phyloP scores from a whole-genome alignment of 176 grass and related monocot genomes.

The Alopecurus myosuroides region DNA sequence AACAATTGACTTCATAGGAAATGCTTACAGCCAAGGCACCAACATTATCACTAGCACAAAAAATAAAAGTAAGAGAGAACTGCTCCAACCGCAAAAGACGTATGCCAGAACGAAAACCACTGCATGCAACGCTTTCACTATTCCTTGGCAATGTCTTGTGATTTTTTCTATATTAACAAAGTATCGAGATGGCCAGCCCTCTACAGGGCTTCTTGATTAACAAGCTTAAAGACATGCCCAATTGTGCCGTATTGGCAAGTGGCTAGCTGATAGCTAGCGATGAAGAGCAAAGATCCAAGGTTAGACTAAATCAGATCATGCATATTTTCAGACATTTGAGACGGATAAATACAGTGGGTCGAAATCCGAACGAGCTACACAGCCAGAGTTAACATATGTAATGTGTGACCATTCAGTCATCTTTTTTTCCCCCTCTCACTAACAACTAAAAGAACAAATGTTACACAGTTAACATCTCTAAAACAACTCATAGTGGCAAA shows the following conservation, averaged over 20 bases:
- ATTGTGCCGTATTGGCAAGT: not conserved
- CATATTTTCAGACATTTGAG: not conserved
- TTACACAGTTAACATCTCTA: not conserved
- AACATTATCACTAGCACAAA: not conserved
- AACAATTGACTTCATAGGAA: not conserved
- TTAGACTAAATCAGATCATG: not conserved
- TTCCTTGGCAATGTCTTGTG: not conserved
- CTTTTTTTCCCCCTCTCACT: not conserved
- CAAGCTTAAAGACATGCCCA: not conserved
- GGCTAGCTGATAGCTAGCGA: not conserved
- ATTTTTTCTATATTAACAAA: not conserved
- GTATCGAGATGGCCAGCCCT: not conserved
- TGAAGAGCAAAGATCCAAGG: not conserved
- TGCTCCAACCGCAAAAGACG: not conserved
- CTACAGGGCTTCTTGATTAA: not conserved
- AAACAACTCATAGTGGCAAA: not conserved
- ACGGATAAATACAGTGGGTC: not conserved
- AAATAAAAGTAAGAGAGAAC: not conserved
- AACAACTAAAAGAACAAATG: not conserved
- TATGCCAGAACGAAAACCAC: not conserved
- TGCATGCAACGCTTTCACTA: not conserved
- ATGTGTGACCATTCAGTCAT: not conserved
- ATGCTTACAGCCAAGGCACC: not conserved
- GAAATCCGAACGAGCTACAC: not conserved
- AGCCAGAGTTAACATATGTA: not conserved